These are phyloP conservation scores for Aspergillus persii DNA, from an alignment of 2,329 filamentous ascomycete species.

Conservation along the genomic window DNA sequence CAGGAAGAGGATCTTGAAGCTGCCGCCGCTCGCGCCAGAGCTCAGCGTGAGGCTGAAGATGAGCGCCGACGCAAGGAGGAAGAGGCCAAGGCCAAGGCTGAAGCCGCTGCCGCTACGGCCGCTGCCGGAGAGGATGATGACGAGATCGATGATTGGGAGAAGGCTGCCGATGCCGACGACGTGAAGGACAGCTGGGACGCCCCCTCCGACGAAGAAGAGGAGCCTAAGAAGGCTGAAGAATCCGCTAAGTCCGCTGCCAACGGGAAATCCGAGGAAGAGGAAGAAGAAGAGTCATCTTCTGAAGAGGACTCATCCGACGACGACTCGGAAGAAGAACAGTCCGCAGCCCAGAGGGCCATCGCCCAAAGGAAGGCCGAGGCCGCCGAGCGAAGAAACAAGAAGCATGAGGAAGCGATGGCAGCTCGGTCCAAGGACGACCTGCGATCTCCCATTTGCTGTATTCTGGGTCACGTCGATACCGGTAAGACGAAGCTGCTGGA, in stretches of 20 bases:
- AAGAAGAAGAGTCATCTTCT: constrained; percentile 13
- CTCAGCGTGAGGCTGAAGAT: constrained; percentile 50
- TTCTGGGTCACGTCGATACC: constrained; percentile 99
- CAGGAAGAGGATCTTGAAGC: constrained; percentile 55
- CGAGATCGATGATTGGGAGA: constrained; percentile 79
- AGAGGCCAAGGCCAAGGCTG: constrained; percentile 72
- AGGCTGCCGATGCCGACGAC: constrained; percentile 70
- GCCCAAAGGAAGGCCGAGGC: constrained; percentile 82
- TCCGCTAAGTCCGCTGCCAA: constrained; percentile 24
- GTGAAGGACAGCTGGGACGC: constrained; percentile 97
- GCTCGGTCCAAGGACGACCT: constrained; percentile 91
- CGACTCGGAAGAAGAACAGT: constrained; percentile 61
- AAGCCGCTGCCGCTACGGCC: constrained; percentile 66
- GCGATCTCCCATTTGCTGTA: constrained; percentile 98
- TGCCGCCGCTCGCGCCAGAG: constrained; percentile 47
- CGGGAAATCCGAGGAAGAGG: constrained; percentile 20
- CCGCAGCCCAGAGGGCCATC: constrained; percentile 70
- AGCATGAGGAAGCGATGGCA: constrained; percentile 86
- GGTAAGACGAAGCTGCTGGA: constrained; percentile 99
- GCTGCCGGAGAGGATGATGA: constrained; percentile 56
- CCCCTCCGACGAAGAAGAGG: constrained; percentile 59
- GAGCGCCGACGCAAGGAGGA: constrained; percentile 66
- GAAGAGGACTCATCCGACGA: constrained; percentile 29
- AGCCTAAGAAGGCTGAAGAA: constrained; percentile 41
- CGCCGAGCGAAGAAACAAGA: constrained; percentile 81